Conservation (phyloP, 2,329 filamentous ascomycete genomes). For the Microcyclospora pomicola region DNA sequence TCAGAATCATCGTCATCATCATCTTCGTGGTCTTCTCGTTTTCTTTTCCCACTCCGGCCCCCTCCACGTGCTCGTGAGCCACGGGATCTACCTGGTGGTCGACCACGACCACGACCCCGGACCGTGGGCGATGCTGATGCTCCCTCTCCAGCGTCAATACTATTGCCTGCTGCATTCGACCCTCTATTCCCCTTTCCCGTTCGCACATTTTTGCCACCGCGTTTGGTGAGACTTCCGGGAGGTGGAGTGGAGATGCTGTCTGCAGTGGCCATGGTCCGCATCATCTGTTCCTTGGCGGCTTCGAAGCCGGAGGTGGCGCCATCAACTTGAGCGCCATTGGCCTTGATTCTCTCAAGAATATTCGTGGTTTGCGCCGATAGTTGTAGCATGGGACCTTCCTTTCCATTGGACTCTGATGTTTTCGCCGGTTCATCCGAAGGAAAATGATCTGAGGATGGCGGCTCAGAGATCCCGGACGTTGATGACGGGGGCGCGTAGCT, state of each 20-base stretch:
- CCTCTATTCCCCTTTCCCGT: not conserved
- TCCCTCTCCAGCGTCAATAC: conserved; percentile 2
- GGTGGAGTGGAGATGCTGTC: conserved; percentile 28
- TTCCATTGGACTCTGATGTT: no score
- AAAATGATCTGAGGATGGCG: no score
- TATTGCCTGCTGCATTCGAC: not conserved
- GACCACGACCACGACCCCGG: conserved; percentile 6
- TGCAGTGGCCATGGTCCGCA: conserved; percentile 32
- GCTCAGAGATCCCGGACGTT: no score
- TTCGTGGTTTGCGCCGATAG: conserved; percentile 26
- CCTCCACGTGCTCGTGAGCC: conserved; percentile 15
- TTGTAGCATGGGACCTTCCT: not conserved
- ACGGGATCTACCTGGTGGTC: not conserved
- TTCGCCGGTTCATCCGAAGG: no score
- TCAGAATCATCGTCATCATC: conserved; percentile 27
- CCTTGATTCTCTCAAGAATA: conserved; percentile 26
- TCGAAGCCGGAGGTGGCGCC: conserved; percentile 29
- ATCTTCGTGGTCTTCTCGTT: conserved; percentile 18
- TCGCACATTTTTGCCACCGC: not conserved
- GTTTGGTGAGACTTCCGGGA: conserved; percentile 12
- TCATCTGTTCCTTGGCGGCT: conserved; percentile 32
- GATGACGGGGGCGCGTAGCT: no score
- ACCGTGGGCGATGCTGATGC: conserved; percentile 3
- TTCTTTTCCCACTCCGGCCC: conserved; percentile 24
- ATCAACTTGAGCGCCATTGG: conserved; percentile 22